Evolutionary conservation across 176 grass and related monocot genomes (phyloP).

Genomic region (Oryza coarctata): DNA sequence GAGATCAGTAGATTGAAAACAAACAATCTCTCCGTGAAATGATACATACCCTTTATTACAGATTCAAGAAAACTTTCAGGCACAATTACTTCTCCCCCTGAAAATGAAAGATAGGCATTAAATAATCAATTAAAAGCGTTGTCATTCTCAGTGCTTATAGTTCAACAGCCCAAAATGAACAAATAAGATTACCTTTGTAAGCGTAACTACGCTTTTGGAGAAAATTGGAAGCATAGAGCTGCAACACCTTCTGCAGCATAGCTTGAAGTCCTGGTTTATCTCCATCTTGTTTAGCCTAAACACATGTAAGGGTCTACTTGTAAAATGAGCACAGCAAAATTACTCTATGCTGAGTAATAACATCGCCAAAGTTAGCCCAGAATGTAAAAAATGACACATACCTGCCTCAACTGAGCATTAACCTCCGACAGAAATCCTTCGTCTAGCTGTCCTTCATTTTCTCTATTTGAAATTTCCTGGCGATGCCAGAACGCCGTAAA

Average conservation of each 20-base stretch:
- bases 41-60: slow-evolving; percentile 68
- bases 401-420: slow-evolving; percentile 90
- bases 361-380: neutral
- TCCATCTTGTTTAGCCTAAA: slow-evolving; percentile 77
- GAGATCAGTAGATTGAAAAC: neutral
- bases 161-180: slow-evolving; percentile 1
- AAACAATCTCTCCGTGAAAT: neutral
- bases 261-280: slow-evolving; percentile 88
- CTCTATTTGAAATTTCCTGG: slow-evolving; percentile 71
- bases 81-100: slow-evolving; percentile 65
- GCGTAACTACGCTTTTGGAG: slow-evolving; percentile 83
- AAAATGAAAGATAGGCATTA: slow-evolving; percentile 1
- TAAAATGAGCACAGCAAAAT: neutral
- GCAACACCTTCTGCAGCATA: slow-evolving; percentile 90
- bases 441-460: slow-evolving; percentile 81
- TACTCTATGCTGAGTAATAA: neutral
- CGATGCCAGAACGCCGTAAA: neutral
- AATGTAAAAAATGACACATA: slow-evolving; percentile 43
- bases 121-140: neutral
- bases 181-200: slow-evolving; percentile 62
- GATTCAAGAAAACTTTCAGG: slow-evolving; percentile 85
- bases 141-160: neutral
- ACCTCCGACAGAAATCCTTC: slow-evolving; percentile 95
- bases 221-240: slow-evolving; percentile 84
- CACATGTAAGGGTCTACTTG: slow-evolving; percentile 20